Evolutionary conservation across 2,329 filamentous ascomycete species (phyloP).

Genomic region (Monilinia aucupariae): DNA sequence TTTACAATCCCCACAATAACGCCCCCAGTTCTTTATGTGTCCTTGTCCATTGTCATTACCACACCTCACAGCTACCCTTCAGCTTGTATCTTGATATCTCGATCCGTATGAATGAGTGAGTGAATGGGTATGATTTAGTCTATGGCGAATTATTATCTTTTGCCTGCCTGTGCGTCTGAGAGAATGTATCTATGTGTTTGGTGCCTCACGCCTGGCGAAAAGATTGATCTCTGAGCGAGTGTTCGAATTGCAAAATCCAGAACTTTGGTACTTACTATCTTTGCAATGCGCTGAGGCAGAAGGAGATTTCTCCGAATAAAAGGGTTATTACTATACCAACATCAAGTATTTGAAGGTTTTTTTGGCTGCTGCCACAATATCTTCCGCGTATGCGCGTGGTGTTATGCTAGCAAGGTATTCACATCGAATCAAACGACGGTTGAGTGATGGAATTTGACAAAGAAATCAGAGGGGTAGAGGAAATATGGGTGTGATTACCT

Average conservation of each 20-base stretch:
- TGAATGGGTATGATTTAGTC: background rate
- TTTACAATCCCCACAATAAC: background rate
- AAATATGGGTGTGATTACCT: background rate
- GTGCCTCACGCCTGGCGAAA: background rate
- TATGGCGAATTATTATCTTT: constrained; percentile 3
- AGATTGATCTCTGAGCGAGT: background rate
- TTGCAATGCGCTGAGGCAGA: background rate
- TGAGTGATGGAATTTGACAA: background rate
- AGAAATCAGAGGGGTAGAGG: background rate
- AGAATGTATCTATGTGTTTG: background rate
- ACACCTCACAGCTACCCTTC: background rate
- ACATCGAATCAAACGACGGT: background rate
- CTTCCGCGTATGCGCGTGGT: background rate
- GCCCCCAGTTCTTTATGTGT: background rate
- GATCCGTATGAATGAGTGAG: background rate
- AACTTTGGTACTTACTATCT: background rate
- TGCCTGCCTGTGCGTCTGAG: background rate
- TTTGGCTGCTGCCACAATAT: background rate
- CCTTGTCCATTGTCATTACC: background rate
- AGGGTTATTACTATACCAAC: background rate
- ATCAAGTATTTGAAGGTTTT: background rate
- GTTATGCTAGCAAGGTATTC: background rate
- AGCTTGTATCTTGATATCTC: background rate
- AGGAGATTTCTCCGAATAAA: background rate
- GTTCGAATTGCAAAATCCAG: background rate